phyloP scores from a whole-genome alignment of 1,139 yeast genomes.

The Nadsonia starkeyi-henricii region DNA sequence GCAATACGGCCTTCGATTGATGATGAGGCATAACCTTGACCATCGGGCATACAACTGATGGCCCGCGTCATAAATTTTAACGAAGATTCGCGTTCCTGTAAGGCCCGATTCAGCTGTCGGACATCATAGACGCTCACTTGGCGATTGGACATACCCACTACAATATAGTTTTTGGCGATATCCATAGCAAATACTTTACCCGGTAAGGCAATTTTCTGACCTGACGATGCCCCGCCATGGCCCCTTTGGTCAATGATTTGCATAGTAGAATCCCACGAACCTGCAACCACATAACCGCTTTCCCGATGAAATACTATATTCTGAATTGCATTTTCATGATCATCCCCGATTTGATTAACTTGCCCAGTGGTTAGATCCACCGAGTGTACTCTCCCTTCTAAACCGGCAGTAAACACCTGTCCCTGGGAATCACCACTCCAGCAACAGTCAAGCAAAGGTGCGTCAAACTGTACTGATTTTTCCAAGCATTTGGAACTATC shows the following conservation, averaged over 20 bases:
- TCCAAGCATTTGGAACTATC: constrained; percentile 9
- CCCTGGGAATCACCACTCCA: constrained; percentile 17
- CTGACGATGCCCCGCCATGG: constrained; percentile 8
- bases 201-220: constrained; percentile 20
- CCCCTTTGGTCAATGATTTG: constrained; percentile 27
- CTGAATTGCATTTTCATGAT: constrained; percentile 24
- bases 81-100: constrained; percentile 51
- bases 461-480: constrained; percentile 11
- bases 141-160: constrained; percentile 44
- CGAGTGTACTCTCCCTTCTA: constrained; percentile 17
- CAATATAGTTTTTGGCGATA: constrained; percentile 30
- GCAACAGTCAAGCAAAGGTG: constrained; percentile 21
- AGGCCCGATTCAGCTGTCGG: constrained; percentile 32
- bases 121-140: constrained; percentile 46
- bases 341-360: constrained; percentile 16
- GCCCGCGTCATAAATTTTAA: constrained; percentile 58
- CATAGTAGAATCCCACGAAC: constrained; percentile 42
- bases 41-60: constrained; percentile 42
- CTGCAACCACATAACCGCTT: constrained; percentile 30
- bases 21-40: constrained; percentile 60
- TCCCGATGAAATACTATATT: constrained; percentile 16
- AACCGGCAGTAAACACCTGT: constrained; percentile 17
- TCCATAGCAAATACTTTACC: constrained; percentile 59
- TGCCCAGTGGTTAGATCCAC: constrained; percentile 17
- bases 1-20: constrained; percentile 83